A percentile compares a stretch with the other conserved stretches of the same genome.
Evolutionary conservation across 2,329 filamentous ascomycete genomes (phyloP).

Genomic region (Venturia pyrina): DNA sequence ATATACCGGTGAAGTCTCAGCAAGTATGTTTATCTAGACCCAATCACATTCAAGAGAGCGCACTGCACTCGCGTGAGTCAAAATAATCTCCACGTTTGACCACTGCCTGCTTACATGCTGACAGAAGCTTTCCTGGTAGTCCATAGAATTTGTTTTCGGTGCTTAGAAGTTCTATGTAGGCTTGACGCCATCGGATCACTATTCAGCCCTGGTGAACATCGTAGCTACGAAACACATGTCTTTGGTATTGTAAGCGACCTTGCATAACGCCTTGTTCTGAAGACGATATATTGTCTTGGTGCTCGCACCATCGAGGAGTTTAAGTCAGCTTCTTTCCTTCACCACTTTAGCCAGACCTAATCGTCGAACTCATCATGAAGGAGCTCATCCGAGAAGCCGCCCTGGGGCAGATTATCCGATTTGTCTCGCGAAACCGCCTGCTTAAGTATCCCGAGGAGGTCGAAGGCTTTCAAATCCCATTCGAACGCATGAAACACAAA

Average conservation of each 20-base stretch:
- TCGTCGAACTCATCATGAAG: constrained; percentile 16
- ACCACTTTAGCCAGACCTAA: too few species aligned
- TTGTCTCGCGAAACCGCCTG: constrained; percentile 30
- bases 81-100: not conserved
- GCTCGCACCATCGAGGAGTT: not conserved
- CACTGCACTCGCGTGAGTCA: not conserved
- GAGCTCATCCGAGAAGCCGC: constrained; percentile 34
- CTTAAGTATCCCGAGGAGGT: constrained; percentile 37
- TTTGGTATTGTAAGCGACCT: not conserved
- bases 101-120: not conserved
- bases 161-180: not conserved
- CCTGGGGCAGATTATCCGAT: constrained; percentile 37
- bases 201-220: not conserved
- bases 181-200: not conserved
- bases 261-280: not conserved
- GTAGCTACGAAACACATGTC: not conserved
- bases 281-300: not conserved
- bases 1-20: not conserved
- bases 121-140: not conserved
- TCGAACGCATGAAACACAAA: constrained; percentile 3
- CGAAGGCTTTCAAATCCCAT: constrained; percentile 15
- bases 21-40: not conserved
- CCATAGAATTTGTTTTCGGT: not conserved
- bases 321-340: not conserved
- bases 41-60: not conserved